These are phyloP conservation scores for Sorghum bicolor DNA, from an alignment of 176 grass and related monocot genomes.

Conservation along the genomic window DNA sequence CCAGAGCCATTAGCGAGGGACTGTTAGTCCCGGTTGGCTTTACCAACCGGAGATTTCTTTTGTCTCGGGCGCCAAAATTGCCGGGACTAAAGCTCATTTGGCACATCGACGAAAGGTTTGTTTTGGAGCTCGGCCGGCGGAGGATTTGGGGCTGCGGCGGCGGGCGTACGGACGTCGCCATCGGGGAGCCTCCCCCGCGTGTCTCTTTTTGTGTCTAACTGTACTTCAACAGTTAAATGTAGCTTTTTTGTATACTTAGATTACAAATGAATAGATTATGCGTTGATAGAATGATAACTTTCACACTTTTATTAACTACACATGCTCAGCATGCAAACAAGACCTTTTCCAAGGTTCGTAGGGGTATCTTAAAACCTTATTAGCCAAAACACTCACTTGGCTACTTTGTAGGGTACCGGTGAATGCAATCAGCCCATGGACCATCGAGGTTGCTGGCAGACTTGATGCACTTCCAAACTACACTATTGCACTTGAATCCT, in stretches of 20 bases:
- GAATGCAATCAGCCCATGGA: slow-evolving; percentile 32
- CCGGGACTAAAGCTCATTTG: too few relatives aligned
- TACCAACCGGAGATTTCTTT: too few relatives aligned
- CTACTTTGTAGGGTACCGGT: slow-evolving; percentile 12
- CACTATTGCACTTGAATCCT: slow-evolving; percentile 49
- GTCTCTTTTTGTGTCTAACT: too few relatives aligned
- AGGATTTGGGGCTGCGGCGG: too few relatives aligned
- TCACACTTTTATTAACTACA: background rate
- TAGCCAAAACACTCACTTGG: background rate
- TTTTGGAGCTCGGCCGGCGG: too few relatives aligned
- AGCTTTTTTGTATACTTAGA: too few relatives aligned
- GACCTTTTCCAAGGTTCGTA: background rate
- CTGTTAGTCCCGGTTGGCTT: too few relatives aligned
- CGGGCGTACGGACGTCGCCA: too few relatives aligned
- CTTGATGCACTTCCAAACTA: slow-evolving; percentile 1
- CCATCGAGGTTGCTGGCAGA: background rate
- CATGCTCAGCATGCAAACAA: background rate
- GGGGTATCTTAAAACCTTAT: background rate
- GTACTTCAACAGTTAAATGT: background rate
- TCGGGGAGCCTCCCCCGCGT: too few relatives aligned
- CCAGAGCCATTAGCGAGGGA: too few relatives aligned
- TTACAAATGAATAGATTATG: background rate
- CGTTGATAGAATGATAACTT: background rate
- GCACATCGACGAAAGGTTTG: too few relatives aligned
- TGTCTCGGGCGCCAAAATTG: too few relatives aligned